Conservation (phyloP, 495 filamentous ascomycete species). For the Talaromyces adpressus region DNA sequence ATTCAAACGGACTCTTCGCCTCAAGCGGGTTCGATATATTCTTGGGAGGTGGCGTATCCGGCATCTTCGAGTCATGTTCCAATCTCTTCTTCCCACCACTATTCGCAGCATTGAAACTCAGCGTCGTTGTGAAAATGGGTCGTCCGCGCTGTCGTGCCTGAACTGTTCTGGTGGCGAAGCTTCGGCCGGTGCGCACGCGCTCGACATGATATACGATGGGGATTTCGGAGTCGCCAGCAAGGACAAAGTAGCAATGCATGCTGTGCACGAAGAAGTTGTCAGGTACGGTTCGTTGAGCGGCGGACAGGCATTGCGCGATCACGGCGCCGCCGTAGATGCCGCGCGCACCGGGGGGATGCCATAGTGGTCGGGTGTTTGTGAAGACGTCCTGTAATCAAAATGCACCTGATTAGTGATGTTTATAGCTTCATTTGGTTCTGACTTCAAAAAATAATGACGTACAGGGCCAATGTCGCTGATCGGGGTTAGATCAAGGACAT, state of each 20-base stretch:
- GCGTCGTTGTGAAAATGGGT: slow-evolving; percentile 89
- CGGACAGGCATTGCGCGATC: slow-evolving; percentile 85
- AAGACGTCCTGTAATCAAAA: slow-evolving; percentile 35
- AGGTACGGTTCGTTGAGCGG: slow-evolving; percentile 81
- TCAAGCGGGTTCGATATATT: background rate
- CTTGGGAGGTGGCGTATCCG: background rate
- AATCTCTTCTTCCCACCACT: slow-evolving; percentile 43
- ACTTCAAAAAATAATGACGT: slow-evolving; percentile 17
- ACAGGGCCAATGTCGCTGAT: slow-evolving; percentile 75
- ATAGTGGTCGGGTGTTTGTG: slow-evolving; percentile 84
- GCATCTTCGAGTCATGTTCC: slow-evolving; percentile 6
- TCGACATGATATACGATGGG: slow-evolving; percentile 93
- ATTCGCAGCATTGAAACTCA: slow-evolving; percentile 73
- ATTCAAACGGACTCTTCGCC: slow-evolving; percentile 4
- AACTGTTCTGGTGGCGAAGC: slow-evolving; percentile 89
- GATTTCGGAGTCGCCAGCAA: slow-evolving; percentile 75
- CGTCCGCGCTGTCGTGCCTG: slow-evolving; percentile 86
- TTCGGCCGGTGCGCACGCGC: slow-evolving; percentile 81
- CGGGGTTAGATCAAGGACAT: slow-evolving; percentile 75
- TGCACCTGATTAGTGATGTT: background rate
- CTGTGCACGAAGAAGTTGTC: slow-evolving; percentile 69
- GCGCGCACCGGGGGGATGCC: slow-evolving; percentile 85
- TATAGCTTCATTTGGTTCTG: background rate
- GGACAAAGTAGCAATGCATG: slow-evolving; percentile 99
- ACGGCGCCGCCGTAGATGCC: slow-evolving; percentile 91